Evolutionary conservation across 169 alveolate species (phyloP), one percentile per base, ranked within the genome.

Genomic region (Plasmodium billcollinsi): DNA sequence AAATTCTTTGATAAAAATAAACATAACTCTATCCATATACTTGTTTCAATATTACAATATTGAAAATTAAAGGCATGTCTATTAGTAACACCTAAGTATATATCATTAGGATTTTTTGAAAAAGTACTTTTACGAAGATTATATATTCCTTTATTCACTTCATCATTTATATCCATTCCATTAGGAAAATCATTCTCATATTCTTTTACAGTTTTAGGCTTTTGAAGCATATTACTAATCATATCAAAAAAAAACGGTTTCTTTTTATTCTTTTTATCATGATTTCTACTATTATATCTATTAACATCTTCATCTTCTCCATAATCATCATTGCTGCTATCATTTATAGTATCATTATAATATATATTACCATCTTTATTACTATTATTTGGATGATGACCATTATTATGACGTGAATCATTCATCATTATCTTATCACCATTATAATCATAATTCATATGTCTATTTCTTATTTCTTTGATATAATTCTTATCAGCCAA

Each of bases 11-110:
- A 29, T 15, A 86, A 20, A 62, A 86, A 86, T 54, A 86, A 86
- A 14, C 72, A 71, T 20, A 86, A 86, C 18, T 86, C 92, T 12
- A 86, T 45, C 92, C 92, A 86, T 29, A 86, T 86, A 45, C 88
- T 86, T 71, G 92, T 86, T 66, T 86, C 92, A 49, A 86, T 86
- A 49, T 86, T 86, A 65, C 88, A 86, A 21, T 72, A 72, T 62
- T 86, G 88, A 61, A 71, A 72, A 59, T 86, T 86, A 26, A 71
- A 86, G 18, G 72, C 74, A 86, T 72, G 50, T 56, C 56, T 70
- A 65, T 70, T 86, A 12, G 92, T 86, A 20, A 86, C 73, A n/a
- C 78, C 88, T 56, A 86, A 72, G 8, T 33, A 20, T 33, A 49
- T 75, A n/a, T 21, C 72, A 65, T 58, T 61, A 59, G 54, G 47